Conservation (phyloP, 2,329 filamentous ascomycete genomes). For the Xenoacremonium recifei region DNA sequence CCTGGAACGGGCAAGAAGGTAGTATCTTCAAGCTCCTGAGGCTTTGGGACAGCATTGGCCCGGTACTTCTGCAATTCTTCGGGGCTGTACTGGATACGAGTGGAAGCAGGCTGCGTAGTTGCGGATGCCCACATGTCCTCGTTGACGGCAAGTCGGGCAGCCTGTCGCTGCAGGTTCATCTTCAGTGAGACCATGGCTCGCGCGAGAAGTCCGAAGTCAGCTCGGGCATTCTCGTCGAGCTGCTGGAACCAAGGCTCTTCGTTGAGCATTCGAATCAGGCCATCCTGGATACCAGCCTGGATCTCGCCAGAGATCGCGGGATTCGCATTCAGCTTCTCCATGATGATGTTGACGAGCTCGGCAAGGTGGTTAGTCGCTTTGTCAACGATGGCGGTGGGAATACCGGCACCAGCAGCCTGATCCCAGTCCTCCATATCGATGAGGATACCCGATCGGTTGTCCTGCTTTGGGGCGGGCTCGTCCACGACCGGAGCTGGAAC, state of each 20-base stretch:
- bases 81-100: slow-evolving; percentile 13
- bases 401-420: slow-evolving; percentile 3
- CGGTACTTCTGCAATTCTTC: slow-evolving; percentile 8
- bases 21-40: slow-evolving; percentile 3
- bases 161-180: slow-evolving; percentile 12
- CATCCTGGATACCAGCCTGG: slow-evolving; percentile 23
- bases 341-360: slow-evolving; percentile 11
- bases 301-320: slow-evolving; percentile 4
- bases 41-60: slow-evolving; percentile 1
- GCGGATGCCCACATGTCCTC: neutral
- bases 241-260: slow-evolving; percentile 16
- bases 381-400: slow-evolving; percentile 5
- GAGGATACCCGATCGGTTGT: neutral
- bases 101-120: neutral
- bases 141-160: neutral
- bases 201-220: slow-evolving; percentile 18
- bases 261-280: slow-evolving; percentile 24
- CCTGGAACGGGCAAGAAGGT: neutral
- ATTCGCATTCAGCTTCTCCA: slow-evolving; percentile 1
- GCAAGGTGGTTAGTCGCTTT: slow-evolving; percentile 10
- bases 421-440: slow-evolving; percentile 14
- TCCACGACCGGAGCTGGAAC: neutral
- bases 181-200: slow-evolving; percentile 21
- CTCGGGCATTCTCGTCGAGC: slow-evolving; percentile 19
- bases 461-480: neutral